phyloP scores from a whole-genome alignment of 306 rosid species.

The Calophaca sinica region DNA sequence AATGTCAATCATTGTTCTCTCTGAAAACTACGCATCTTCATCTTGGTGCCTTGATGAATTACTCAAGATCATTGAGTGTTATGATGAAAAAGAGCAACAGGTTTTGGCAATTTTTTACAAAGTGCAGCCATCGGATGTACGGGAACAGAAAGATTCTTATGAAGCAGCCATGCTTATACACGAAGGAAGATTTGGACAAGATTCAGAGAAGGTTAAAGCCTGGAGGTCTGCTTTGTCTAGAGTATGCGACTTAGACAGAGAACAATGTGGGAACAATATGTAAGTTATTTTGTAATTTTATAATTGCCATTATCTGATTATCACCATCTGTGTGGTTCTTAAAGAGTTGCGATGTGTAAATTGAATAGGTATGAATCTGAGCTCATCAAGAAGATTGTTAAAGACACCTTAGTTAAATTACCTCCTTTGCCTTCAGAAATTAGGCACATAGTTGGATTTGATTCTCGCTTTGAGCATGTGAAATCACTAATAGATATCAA shows the following conservation, averaged over 20 bases:
- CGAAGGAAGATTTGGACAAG: not conserved
- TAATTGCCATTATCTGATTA: no score
- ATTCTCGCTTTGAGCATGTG: not conserved
- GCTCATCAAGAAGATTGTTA: conserved; percentile 14
- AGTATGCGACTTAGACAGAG: not conserved
- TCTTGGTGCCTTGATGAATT: conserved; percentile 18
- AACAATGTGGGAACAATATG: not conserved
- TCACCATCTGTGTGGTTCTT: no score
- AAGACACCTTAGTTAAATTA: not conserved
- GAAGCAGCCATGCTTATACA: not conserved
- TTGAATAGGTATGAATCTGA: not conserved
- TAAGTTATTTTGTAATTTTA: not conserved
- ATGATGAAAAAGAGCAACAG: not conserved
- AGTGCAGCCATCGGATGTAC: not conserved
- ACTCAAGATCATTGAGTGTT: not conserved
- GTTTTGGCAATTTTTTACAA: conserved; percentile 1
- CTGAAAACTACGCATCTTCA: not conserved
- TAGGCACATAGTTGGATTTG: conserved; percentile 1
- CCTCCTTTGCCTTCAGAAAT: not conserved
- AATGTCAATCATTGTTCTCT: not conserved
- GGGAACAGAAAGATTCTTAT: not conserved
- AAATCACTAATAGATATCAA: conserved; percentile 2
- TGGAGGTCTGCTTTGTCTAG: conserved; percentile 11
- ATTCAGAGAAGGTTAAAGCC: not conserved
- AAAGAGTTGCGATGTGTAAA: no score